Base-by-base conservation (phyloP, 2,329 filamentous ascomycete genomes). In the Ophiocordyceps camponoti-rufipedis region DNA sequence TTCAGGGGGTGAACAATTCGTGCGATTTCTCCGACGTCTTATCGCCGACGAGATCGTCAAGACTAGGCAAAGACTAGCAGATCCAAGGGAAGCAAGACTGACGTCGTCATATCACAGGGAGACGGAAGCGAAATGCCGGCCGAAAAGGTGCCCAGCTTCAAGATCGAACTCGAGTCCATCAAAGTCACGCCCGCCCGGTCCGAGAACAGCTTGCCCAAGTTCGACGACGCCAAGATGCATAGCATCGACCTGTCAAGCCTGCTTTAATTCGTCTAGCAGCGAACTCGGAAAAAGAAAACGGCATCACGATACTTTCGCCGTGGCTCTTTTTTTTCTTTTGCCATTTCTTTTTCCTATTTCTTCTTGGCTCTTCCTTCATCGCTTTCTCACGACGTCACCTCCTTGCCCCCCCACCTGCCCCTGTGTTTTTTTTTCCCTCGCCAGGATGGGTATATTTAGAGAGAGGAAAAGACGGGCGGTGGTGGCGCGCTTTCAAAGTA, bases 101-200 rank as follows among this genome's bases (percentile, higher is more conserved):
- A 47, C 43, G 41, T 16, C 11, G 4, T 10, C 18, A 2, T 39
- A 12, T 14, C 5, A 3, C 35, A 64, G 62, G 48, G 52, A 10
- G 55, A 67, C 18, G 64, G 61, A 14, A 54, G 52, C 9, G 42
- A 38, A 2, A 54, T 61, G 19, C 50, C 59, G 4, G 40, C 55
- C 45, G 47, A 43, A n/a, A 45, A 42, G 28, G 55, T 57, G 9
- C 54, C 61, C 19, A 66, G 65, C 48, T 56, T 68, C 44, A 53
- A 58, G 45, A 43, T 68, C 29, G 55, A 59, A 7, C 50, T 68
- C 14, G 58, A 64, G 46, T 54, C 58, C 31, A 56, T 61, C 48
- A 47, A 55, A 6, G 54, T 57, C 44, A 56, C 53, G 14, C 53
- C 53, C 43, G 48, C 57, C 23, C 46, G 46, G 7, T 50, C 52